Evolutionary conservation across 139 green algal species (phyloP).

Genomic region (Helicosporidium sp.): DNA sequence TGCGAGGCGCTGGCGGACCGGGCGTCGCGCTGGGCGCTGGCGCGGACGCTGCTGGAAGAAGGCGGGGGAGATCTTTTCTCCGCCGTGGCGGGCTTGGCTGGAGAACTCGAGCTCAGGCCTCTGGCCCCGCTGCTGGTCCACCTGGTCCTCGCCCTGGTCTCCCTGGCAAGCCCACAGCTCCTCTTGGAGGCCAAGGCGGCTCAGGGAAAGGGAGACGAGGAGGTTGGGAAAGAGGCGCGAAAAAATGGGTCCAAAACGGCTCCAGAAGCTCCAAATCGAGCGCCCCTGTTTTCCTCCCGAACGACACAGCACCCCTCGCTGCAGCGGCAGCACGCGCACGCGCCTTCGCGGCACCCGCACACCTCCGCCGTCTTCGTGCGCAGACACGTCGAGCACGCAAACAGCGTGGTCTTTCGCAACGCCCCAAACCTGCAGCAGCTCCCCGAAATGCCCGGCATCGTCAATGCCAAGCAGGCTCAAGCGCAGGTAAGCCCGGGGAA

Average conservation of each 20-base stretch:
- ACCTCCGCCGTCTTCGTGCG: conserved; percentile 14
- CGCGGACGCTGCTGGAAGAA: too few species aligned
- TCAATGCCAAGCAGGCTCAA: conserved; percentile 8
- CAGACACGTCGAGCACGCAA: conserved; percentile 12
- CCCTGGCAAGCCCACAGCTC: not conserved
- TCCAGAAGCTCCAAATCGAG: not conserved
- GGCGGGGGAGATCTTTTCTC: too few species aligned
- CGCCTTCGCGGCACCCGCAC: not conserved
- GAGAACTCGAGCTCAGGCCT: conserved; percentile 22
- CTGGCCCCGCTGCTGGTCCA: conserved; percentile 54
- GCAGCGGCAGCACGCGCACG: not conserved
- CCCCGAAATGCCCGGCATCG: conserved; percentile 7
- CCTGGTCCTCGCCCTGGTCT: conserved; percentile 34
- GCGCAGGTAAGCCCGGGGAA: not conserved
- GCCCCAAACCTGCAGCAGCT: conserved; percentile 10
- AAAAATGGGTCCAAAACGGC: too few species aligned
- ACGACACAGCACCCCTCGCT: not conserved
- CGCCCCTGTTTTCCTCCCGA: not conserved
- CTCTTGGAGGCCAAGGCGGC: not conserved
- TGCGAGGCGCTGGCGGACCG: too few species aligned
- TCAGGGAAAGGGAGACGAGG: conserved; percentile 1
- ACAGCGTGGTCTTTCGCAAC: conserved; percentile 14
- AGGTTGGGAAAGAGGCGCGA: too few species aligned
- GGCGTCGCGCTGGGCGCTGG: too few species aligned
- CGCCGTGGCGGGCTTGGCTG: too few species aligned